Evolutionary conservation across 2,329 filamentous ascomycete genomes (phyloP).

Genomic region (Fusarium virguliforme): DNA sequence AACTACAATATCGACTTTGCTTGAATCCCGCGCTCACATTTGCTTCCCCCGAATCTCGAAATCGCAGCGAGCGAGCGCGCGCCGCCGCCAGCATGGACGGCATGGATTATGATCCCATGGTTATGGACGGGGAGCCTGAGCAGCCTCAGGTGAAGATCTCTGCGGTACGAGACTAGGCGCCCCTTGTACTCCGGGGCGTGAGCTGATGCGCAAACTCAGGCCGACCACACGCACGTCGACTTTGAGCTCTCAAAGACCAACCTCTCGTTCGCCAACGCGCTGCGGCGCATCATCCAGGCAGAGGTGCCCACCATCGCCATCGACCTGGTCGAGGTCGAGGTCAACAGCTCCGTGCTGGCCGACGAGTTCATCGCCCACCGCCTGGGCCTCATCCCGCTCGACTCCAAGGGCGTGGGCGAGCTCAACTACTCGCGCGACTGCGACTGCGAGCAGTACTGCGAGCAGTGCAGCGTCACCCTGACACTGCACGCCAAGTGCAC

Average conservation of each 20-base stretch:
- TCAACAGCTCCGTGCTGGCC: constrained; percentile 94
- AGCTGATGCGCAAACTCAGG: constrained; percentile 66
- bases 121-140: constrained; percentile 71
- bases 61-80: constrained; percentile 21
- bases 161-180: constrained; percentile 61
- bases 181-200: constrained; percentile 29
- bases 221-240: constrained; percentile 85
- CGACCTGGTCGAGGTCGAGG: constrained; percentile 92
- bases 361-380: constrained; percentile 97
- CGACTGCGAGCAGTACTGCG: constrained; percentile 96
- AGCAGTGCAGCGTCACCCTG: constrained; percentile 89
- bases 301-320: constrained; percentile 96
- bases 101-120: constrained; percentile 75
- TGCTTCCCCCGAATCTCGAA: constrained; percentile 24
- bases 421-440: constrained; percentile 94
- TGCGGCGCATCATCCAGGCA: constrained; percentile 91
- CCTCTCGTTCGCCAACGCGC: constrained; percentile 91
- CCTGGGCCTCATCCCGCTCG: constrained; percentile 89
- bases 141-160: constrained; percentile 74
- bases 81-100: constrained; percentile 55
- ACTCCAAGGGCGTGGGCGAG: constrained; percentile 85
- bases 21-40: constrained; percentile 17
- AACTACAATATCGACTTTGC: not conserved
- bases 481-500: constrained; percentile 89
- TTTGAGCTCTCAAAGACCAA: constrained; percentile 93